Percentiles rank a stretch among this genome's conserved stretches.
These are phyloP conservation scores for Solanum sejunctum DNA, from an alignment of 257 asterid genomes.

Conservation along the genomic window DNA sequence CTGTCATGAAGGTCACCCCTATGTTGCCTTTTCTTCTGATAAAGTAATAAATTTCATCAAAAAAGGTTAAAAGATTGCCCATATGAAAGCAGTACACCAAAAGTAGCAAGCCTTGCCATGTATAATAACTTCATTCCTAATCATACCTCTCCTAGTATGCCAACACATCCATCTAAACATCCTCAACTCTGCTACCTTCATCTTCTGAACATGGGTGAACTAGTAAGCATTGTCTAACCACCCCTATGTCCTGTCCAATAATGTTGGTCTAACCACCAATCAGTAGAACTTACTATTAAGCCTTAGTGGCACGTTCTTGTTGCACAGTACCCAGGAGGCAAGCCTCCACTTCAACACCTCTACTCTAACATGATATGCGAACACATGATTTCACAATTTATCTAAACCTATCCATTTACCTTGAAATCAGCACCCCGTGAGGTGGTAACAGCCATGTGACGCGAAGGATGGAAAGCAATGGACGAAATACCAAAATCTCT, in stretches of 20 bases:
- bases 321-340: neutral
- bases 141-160: neutral
- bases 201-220: neutral
- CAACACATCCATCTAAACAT: neutral
- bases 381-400: neutral
- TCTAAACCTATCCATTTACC: slow-evolving; percentile 27
- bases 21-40: neutral
- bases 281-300: neutral
- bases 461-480: slow-evolving; percentile 65
- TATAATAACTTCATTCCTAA: neutral
- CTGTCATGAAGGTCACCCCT: neutral
- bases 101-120: neutral
- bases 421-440: slow-evolving; percentile 88
- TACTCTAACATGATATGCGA: neutral
- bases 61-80: neutral
- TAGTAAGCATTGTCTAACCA: neutral
- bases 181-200: neutral
- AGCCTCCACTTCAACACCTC: neutral
- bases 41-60: neutral
- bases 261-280: neutral
- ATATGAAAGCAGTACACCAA: neutral
- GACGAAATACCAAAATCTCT: slow-evolving; percentile 69
- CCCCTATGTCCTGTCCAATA: neutral
- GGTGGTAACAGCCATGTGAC: slow-evolving; percentile 68
- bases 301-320: neutral